Evolutionary conservation across 768 basidiomycete species (phyloP).

Genomic region (Pisolithus orientalis): DNA sequence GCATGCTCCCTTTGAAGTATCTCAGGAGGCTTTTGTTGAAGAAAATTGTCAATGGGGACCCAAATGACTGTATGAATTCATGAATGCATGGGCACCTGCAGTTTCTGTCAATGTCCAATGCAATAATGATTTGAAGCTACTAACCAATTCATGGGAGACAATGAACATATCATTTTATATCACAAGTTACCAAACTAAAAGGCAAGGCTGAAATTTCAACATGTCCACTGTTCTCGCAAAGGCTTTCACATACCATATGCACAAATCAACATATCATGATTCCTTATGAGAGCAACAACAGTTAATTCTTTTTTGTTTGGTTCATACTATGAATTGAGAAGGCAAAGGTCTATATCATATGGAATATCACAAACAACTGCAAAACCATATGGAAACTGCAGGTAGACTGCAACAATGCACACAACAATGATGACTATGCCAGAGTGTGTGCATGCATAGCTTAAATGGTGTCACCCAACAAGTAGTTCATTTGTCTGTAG

Average conservation of each 20-base stretch:
- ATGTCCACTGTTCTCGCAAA: conserved; percentile 30
- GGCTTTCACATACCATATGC: conserved; percentile 24
- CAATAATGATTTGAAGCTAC: conserved; percentile 40
- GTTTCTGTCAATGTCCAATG: conserved; percentile 11
- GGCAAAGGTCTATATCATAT: conserved; percentile 33
- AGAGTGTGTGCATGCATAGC: no score
- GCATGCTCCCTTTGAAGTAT: no score
- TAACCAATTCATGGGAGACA: conserved; percentile 31
- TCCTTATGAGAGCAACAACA: conserved; percentile 16
- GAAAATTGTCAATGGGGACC: no score
- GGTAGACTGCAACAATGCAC: no score
- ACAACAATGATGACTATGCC: no score
- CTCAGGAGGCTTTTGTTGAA: no score
- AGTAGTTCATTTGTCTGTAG: no score
- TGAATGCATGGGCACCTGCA: no score
- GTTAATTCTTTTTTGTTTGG: conserved; percentile 25
- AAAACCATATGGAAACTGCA: no score
- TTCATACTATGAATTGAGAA: conserved; percentile 28
- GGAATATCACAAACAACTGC: conserved; percentile 36
- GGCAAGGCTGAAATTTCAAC: conserved; percentile 25
- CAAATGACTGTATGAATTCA: no score
- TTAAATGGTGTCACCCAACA: no score
- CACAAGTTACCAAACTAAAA: conserved; percentile 31
- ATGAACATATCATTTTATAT: conserved; percentile 29
- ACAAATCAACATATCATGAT: conserved; percentile 8